A percentile compares a stretch with the other conserved stretches of the same genome.
Conservation (phyloP, 2,329 filamentous ascomycete species). For the Rutstroemia sp. region DNA sequence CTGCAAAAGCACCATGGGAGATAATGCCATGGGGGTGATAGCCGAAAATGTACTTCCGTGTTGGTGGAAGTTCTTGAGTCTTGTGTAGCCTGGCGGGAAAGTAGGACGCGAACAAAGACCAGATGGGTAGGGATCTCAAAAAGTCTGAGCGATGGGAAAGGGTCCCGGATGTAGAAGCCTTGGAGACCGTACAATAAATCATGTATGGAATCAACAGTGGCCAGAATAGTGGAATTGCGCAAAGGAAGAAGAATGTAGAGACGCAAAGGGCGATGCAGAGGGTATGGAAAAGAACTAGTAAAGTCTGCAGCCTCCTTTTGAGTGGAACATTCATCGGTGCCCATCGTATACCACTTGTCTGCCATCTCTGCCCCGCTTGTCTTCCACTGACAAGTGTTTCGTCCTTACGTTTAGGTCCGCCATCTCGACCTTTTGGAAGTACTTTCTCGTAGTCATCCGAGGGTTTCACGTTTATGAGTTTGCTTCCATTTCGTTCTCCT, state of each 20-base stretch:
- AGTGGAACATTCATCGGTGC: slow-evolving; percentile 72
- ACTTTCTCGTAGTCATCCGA: slow-evolving; percentile 16
- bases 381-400: slow-evolving; percentile 24
- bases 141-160: slow-evolving; percentile 68
- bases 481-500: slow-evolving; percentile 14
- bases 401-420: slow-evolving; percentile 16
- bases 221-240: slow-evolving; percentile 88
- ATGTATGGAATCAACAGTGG: slow-evolving; percentile 70
- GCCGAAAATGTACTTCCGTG: slow-evolving; percentile 90
- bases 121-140: slow-evolving; percentile 65
- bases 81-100: slow-evolving; percentile 87
- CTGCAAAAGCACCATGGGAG: slow-evolving; percentile 87
- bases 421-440: slow-evolving; percentile 9
- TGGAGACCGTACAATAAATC: slow-evolving; percentile 75
- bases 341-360: slow-evolving; percentile 59
- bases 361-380: slow-evolving; percentile 29
- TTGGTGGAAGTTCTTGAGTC: slow-evolving; percentile 68
- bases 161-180: slow-evolving; percentile 66
- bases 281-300: slow-evolving; percentile 68
- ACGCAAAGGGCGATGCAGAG: slow-evolving; percentile 63
- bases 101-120: slow-evolving; percentile 87
- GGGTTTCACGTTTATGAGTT: slow-evolving; percentile 23
- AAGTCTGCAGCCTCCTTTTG: slow-evolving; percentile 65
- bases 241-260: slow-evolving; percentile 82
- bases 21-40: slow-evolving; percentile 98